phyloP scores from a whole-genome alignment of 306 rosid species.

The Sicyos edulis region DNA sequence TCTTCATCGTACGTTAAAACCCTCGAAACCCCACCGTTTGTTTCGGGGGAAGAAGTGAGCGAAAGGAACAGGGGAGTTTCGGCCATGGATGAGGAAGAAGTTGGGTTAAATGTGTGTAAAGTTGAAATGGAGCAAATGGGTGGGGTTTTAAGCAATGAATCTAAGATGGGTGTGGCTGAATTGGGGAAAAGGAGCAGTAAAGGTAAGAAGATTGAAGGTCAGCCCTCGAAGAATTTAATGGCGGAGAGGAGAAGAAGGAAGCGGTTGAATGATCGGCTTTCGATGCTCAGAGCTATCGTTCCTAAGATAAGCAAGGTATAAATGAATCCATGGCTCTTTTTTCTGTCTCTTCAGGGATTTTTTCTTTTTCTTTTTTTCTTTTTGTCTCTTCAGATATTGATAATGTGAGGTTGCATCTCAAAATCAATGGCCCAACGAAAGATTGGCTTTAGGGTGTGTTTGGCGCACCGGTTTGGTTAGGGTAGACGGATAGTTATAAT shows the following conservation, averaged over 20 bases:
- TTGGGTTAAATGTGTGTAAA: constrained; percentile 46
- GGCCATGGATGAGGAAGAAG: constrained; percentile 58
- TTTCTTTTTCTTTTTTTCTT: no score
- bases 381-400: background rate
- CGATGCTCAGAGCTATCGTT: constrained; percentile 22
- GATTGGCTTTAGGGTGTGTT: no score
- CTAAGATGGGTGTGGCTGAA: constrained; percentile 1
- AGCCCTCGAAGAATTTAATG: constrained; percentile 24
- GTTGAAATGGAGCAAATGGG: constrained; percentile 48
- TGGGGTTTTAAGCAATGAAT: background rate
- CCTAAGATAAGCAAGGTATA: constrained; percentile 25
- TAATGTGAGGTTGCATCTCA: no score
- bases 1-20: constrained; percentile 38
- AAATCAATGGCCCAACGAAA: no score
- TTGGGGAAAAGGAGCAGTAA: constrained; percentile 10
- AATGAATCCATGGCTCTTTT: background rate
- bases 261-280: constrained; percentile 25
- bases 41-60: constrained; percentile 36
- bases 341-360: background rate
- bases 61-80: constrained; percentile 7
- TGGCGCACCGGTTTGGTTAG: no score
- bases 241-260: constrained; percentile 23
- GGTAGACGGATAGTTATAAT: no score
- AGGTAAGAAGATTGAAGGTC: constrained; percentile 17
- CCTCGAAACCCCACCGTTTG: constrained; percentile 38